phyloP scores from a whole-genome alignment of 2,329 filamentous ascomycete genomes.

The Thyridium curvatum region DNA sequence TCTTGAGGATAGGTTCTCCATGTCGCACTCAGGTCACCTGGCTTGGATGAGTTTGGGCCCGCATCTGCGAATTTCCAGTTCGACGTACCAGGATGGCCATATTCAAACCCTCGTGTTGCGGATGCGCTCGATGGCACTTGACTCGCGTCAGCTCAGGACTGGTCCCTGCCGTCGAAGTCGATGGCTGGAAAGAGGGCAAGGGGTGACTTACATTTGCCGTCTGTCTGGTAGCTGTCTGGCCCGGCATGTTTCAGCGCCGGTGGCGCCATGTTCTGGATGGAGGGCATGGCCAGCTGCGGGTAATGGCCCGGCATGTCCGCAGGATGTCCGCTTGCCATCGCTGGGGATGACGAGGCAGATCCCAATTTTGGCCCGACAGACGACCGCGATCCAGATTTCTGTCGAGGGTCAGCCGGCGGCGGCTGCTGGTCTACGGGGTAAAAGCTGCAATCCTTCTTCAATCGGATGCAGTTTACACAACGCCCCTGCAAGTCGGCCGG shows the following conservation, averaged over 20 bases:
- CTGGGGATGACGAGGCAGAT: slow-evolving; percentile 44
- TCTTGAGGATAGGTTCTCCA: slow-evolving; percentile 47
- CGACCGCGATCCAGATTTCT: slow-evolving; percentile 32
- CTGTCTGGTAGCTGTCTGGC: slow-evolving; percentile 28
- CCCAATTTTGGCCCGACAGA: slow-evolving; percentile 30
- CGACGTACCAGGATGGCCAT: slow-evolving; percentile 28
- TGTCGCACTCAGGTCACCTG: slow-evolving; percentile 32
- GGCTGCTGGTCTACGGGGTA: slow-evolving; percentile 78
- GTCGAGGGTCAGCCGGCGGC: slow-evolving; percentile 37
- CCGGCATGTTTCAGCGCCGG: slow-evolving; percentile 31
- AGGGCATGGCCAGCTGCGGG: slow-evolving; percentile 34
- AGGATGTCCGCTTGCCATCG: slow-evolving; percentile 33
- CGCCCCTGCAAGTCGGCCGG: slow-evolving; percentile 66
- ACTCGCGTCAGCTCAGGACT: slow-evolving; percentile 13
- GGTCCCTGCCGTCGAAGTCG: too few species aligned
- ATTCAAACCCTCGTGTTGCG: slow-evolving; percentile 27
- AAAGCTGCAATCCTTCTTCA: slow-evolving; percentile 94
- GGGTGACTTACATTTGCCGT: slow-evolving; percentile 35
- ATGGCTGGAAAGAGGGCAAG: neutral
- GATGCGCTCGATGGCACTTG: slow-evolving; percentile 28
- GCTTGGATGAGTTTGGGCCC: slow-evolving; percentile 31
- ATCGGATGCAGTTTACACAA: slow-evolving; percentile 85
- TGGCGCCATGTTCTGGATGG: slow-evolving; percentile 38
- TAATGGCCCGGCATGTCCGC: slow-evolving; percentile 34
- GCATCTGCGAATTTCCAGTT: slow-evolving; percentile 40